Evolutionary conservation across 2,329 filamentous ascomycete genomes (phyloP).

Genomic region (Niveomyces coronatus): DNA sequence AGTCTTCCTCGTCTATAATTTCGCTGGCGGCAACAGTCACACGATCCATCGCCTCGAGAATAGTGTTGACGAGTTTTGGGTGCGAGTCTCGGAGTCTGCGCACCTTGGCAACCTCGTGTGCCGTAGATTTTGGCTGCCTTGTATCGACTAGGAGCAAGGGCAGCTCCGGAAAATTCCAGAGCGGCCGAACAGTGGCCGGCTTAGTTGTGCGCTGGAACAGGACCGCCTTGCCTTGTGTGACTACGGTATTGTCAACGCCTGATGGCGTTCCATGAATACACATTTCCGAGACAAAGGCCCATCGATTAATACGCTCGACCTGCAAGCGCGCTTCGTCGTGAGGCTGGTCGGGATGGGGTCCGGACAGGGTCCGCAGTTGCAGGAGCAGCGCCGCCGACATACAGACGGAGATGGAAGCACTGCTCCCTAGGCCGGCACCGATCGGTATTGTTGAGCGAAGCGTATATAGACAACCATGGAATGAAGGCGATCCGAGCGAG

Average conservation of each 20-base stretch:
- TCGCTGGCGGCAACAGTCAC: conserved; percentile 47
- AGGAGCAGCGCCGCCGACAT: conserved; percentile 73
- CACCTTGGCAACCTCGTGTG: conserved; percentile 79
- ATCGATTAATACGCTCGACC: conserved; percentile 90
- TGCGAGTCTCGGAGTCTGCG: conserved; percentile 58
- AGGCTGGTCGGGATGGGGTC: conserved; percentile 86
- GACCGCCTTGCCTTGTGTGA: conserved; percentile 87
- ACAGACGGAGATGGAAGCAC: conserved; percentile 89
- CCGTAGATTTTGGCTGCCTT: conserved; percentile 75
- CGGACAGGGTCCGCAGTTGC: conserved; percentile 78
- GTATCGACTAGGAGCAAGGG: conserved; percentile 88
- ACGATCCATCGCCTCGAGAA: conserved; percentile 77
- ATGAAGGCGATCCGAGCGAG: conserved; percentile 69
- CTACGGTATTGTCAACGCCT: conserved; percentile 93
- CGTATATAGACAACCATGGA: conserved; percentile 77
- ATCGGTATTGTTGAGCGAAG: conserved; percentile 91
- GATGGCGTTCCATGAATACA: conserved; percentile 96
- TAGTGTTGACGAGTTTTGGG: conserved; percentile 65
- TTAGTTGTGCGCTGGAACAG: conserved; percentile 69
- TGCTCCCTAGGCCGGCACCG: conserved; percentile 82
- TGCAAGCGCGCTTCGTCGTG: conserved; percentile 78
- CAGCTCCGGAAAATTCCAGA: conserved; percentile 85
- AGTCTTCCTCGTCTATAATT: conserved; percentile 49
- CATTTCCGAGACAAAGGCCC: conserved; percentile 96
- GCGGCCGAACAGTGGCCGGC: conserved; percentile 63